Percentiles rank a stretch among this genome's conserved stretches.
Evolutionary conservation across 179 eudicot species (phyloP).

Genomic region (Pouteria campechiana): DNA sequence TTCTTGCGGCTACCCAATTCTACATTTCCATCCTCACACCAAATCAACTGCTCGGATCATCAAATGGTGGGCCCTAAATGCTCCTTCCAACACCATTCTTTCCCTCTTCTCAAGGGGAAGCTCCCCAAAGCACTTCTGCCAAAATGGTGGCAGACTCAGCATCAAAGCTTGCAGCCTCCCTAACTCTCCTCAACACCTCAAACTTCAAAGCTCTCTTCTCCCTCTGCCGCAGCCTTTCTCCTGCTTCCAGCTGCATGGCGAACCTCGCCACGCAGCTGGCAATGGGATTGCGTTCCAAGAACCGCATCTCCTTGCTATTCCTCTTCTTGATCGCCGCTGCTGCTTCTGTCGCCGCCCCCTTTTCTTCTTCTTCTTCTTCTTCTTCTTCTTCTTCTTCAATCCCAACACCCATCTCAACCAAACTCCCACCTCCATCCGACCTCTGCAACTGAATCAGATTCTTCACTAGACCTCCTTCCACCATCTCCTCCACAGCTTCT

Average conservation of each 20-base stretch:
- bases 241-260: slow-evolving; percentile 80
- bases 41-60: too few relatives aligned
- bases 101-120: slow-evolving; percentile 52
- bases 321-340: slow-evolving; percentile 7
- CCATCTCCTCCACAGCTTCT: slow-evolving; percentile 80
- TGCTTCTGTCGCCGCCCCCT: slow-evolving; percentile 9
- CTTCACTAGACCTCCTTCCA: slow-evolving; percentile 38
- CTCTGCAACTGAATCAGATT: slow-evolving; percentile 63
- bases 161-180: slow-evolving; percentile 46
- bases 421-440: slow-evolving; percentile 42
- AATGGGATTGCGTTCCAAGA: slow-evolving; percentile 42
- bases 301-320: slow-evolving; percentile 22
- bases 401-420: slow-evolving; percentile 39
- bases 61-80: too few relatives aligned
- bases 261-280: slow-evolving; percentile 82
- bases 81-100: too few relatives aligned
- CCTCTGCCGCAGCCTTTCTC: slow-evolving; percentile 84
- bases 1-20: too few relatives aligned
- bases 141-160: slow-evolving; percentile 76
- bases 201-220: slow-evolving; percentile 72
- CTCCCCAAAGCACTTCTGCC: slow-evolving; percentile 88
- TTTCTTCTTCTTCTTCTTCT: slow-evolving; percentile 22
- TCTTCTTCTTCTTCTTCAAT: too few relatives aligned
- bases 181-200: slow-evolving; percentile 46
- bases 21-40: too few relatives aligned